These are phyloP conservation scores for Sclerotinia glacialis DNA, from an alignment of 2,329 filamentous ascomycete species.

Conservation along the genomic window DNA sequence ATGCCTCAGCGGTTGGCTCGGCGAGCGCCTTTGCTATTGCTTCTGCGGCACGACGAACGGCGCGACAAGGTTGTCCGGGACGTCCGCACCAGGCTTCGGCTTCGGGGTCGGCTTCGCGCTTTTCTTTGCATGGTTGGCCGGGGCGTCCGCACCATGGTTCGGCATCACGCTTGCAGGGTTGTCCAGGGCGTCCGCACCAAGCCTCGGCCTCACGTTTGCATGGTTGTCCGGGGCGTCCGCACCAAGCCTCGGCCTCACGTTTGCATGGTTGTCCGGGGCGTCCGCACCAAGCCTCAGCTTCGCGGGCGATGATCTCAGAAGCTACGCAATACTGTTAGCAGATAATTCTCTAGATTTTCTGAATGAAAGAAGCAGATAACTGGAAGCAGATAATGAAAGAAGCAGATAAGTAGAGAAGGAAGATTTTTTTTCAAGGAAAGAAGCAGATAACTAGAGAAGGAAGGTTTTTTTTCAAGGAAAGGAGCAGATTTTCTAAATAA, in stretches of 20 bases:
- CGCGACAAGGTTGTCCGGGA: conserved; percentile 19
- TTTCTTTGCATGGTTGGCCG: conserved; percentile 30
- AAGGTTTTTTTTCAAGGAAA: no score
- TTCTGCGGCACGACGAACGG: conserved; percentile 20
- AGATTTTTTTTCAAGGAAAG: no score
- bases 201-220: conserved; percentile 30
- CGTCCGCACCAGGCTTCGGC: conserved; percentile 22
- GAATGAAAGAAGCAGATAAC: no score
- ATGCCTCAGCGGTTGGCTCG: conserved; percentile 30
- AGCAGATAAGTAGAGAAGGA: no score
- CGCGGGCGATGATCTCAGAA: conserved; percentile 21
- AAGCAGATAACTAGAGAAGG: no score
- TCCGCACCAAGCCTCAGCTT: conserved; percentile 22
- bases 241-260: conserved; percentile 37
- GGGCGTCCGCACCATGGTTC: conserved; percentile 25
- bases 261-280: conserved; percentile 20
- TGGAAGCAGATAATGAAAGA: no score
- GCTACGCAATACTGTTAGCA: conserved; percentile 12
- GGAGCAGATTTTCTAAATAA: no score
- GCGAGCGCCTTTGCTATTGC: conserved; percentile 28
- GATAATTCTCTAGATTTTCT: no score
- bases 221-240: conserved; percentile 31
- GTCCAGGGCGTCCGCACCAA: conserved; percentile 27
- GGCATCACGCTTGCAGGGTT: conserved; percentile 28
- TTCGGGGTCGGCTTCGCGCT: conserved; percentile 23